Evolutionary conservation across 192 early-diverging fungal genomes (phyloP).

Genomic region (Linnemannia exigua): DNA sequence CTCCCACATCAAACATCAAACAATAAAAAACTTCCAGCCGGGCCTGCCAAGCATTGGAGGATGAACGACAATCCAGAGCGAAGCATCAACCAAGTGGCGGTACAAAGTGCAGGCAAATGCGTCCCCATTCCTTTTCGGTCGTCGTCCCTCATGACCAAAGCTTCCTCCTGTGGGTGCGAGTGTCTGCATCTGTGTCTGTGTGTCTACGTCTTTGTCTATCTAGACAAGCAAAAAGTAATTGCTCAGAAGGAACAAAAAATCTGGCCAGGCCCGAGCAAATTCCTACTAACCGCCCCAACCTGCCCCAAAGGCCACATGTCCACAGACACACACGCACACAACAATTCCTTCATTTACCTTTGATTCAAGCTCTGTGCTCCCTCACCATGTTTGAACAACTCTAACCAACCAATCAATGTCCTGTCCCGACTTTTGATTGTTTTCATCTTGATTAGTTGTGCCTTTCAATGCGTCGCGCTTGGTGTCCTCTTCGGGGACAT

Average conservation of each 20-base stretch:
- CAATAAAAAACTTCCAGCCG: not conserved
- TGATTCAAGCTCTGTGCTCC: not conserved
- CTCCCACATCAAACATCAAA: not conserved
- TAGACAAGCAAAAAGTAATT: not conserved
- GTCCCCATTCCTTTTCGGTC: not conserved
- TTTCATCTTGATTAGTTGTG: not conserved
- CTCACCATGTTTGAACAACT: not conserved
- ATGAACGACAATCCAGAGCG: not conserved
- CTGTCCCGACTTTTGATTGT: not conserved
- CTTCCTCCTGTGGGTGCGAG: not conserved
- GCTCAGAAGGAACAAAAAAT: not conserved
- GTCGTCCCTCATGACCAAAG: not conserved
- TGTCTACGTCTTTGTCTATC: not conserved
- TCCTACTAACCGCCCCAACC: not conserved
- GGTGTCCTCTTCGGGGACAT: not conserved
- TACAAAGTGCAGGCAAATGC: not conserved
- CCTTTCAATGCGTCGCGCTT: not conserved
- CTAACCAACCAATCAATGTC: not conserved
- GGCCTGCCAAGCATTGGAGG: not conserved
- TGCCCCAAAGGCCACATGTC: not conserved
- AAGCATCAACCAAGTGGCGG: not conserved
- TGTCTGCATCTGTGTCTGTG: not conserved
- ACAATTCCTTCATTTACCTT: not conserved
- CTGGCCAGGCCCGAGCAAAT: slow-evolving; percentile 1
- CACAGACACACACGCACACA: not conserved